Percentiles rank a stretch among this genome's conserved stretches.
Evolutionary conservation across 805 yeast species (phyloP).

Genomic region (Spathaspora hagerdaliae): DNA sequence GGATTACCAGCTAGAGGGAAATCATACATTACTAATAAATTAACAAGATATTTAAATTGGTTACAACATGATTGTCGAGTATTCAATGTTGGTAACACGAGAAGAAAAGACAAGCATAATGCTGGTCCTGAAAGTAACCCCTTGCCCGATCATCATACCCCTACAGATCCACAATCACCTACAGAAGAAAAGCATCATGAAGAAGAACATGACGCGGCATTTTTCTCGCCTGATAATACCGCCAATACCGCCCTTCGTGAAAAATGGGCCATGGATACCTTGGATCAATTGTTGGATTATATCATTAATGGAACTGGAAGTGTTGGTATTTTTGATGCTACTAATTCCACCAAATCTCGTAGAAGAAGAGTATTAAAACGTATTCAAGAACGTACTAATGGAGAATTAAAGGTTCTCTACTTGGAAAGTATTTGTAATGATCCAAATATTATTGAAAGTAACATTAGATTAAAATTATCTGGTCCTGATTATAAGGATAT

Average conservation of each 20-base stretch:
- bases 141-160: conserved; percentile 39
- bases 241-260: conserved; percentile 68
- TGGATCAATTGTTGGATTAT: conserved; percentile 79
- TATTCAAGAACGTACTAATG: conserved; percentile 52
- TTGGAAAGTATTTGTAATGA: conserved; percentile 88
- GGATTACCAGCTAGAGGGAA: conserved; percentile 96
- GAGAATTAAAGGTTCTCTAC: conserved; percentile 72
- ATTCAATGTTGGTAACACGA: conserved; percentile 93
- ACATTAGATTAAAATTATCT: conserved; percentile 76
- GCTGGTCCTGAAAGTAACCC: conserved; percentile 72
- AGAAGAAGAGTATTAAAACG: conserved; percentile 54
- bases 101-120: conserved; percentile 64
- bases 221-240: conserved; percentile 77
- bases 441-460: conserved; percentile 71
- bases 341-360: conserved; percentile 69
- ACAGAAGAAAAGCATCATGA: neutral
- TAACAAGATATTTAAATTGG: conserved; percentile 90
- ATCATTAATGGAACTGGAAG: conserved; percentile 78
- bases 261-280: conserved; percentile 94
- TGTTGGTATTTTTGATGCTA: conserved; percentile 89
- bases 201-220: conserved; percentile 66
- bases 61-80: conserved; percentile 85
- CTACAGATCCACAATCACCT: conserved; percentile 9
- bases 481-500: conserved; percentile 91
- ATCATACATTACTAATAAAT: conserved; percentile 86